Evolutionary conservation across 768 basidiomycete species (phyloP).

Genomic region (Auriscalpium vulgare): DNA sequence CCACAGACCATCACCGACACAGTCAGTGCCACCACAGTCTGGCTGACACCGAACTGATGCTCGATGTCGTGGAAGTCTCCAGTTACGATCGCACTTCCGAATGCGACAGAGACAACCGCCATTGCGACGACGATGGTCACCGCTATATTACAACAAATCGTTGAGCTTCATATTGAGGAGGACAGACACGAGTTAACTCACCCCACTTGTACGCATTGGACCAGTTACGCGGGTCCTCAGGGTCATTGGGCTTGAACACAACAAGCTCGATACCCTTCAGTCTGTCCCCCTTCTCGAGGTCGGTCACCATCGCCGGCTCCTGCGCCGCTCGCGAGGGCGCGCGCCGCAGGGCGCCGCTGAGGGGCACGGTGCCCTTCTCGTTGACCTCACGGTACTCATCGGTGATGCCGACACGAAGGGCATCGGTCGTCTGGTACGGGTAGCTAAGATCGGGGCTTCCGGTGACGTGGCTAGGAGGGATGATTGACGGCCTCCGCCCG

Average conservation of each 20-base stretch:
- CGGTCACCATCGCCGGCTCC: slow-evolving; percentile 17
- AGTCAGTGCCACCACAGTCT: slow-evolving; percentile 26
- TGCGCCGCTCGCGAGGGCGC: slow-evolving; percentile 20
- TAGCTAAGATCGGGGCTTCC: slow-evolving; percentile 21
- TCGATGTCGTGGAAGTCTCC: slow-evolving; percentile 29
- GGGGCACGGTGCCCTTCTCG: slow-evolving; percentile 22
- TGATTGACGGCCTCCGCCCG: not conserved
- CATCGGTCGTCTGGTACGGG: slow-evolving; percentile 23
- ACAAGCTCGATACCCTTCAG: slow-evolving; percentile 28
- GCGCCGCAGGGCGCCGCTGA: slow-evolving; percentile 21
- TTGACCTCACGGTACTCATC: slow-evolving; percentile 27
- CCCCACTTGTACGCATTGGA: slow-evolving; percentile 26
- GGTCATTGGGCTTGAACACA: slow-evolving; percentile 29
- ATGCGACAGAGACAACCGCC: slow-evolving; percentile 29
- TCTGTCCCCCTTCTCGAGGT: slow-evolving; percentile 28
- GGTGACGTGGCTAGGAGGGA: slow-evolving; percentile 12
- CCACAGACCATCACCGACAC: slow-evolving; percentile 31
- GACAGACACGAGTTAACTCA: slow-evolving; percentile 13
- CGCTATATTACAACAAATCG: slow-evolving; percentile 11
- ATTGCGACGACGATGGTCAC: slow-evolving; percentile 24
- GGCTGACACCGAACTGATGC: slow-evolving; percentile 23
- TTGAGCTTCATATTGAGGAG: not conserved
- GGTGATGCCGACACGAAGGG: slow-evolving; percentile 22
- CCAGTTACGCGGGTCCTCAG: slow-evolving; percentile 34
- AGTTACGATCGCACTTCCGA: slow-evolving; percentile 30